phyloP scores from a whole-genome alignment of 805 yeast species.

The Candida taoyuanica region DNA sequence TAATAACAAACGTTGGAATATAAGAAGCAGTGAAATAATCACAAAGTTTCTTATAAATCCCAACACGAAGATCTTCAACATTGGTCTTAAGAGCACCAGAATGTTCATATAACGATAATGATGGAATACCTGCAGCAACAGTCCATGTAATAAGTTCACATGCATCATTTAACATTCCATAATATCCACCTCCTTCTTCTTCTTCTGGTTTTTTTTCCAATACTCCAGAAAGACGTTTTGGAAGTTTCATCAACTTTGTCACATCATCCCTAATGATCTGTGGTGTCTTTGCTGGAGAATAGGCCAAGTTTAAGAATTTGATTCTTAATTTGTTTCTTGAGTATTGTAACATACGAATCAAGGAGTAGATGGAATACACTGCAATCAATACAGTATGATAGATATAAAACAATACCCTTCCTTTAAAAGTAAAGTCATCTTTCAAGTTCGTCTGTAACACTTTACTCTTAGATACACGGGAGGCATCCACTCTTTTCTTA shows the following conservation, averaged over 20 bases:
- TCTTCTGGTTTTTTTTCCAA: conserved; percentile 67
- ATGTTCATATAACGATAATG: conserved; percentile 71
- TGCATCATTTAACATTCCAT: conserved; percentile 71
- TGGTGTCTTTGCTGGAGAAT: conserved; percentile 73
- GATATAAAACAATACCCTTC: conserved; percentile 16
- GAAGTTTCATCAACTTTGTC: conserved; percentile 65
- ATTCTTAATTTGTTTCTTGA: conserved; percentile 49
- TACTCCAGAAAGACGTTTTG: conserved; percentile 72
- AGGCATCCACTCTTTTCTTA: neutral
- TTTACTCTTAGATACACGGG: neutral
- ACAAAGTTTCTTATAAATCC: conserved; percentile 54
- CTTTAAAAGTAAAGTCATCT: conserved; percentile 5
- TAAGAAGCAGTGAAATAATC: conserved; percentile 70
- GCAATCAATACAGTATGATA: conserved; percentile 35
- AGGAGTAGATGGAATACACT: conserved; percentile 52
- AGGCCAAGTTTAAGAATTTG: conserved; percentile 55
- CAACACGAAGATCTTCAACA: conserved; percentile 50
- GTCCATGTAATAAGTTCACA: conserved; percentile 85
- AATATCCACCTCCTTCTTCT: conserved; percentile 86
- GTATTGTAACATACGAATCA: conserved; percentile 48
- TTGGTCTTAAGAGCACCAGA: conserved; percentile 61
- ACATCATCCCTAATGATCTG: conserved; percentile 84
- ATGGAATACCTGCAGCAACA: conserved; percentile 77
- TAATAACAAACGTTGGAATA: conserved; percentile 57
- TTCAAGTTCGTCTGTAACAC: neutral